Evolutionary conservation across 2,329 filamentous ascomycete genomes (phyloP).

Genomic region (Apiospora aurea): DNA sequence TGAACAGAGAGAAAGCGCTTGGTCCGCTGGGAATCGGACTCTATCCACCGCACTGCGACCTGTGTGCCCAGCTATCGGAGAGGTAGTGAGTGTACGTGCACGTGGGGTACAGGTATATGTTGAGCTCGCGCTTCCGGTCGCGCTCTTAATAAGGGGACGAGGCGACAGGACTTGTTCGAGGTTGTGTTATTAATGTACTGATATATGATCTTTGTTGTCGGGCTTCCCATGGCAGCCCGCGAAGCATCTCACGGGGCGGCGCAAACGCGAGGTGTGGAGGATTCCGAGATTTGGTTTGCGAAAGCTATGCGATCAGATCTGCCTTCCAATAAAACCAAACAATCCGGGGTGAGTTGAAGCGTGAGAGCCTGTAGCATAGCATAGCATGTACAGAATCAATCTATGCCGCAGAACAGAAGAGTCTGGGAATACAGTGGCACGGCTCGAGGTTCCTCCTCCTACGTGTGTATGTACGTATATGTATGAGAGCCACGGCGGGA

Average conservation of each 20-base stretch:
- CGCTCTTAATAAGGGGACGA: neutral
- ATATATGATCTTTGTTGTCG: neutral
- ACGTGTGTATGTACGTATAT: neutral
- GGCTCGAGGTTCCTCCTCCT: neutral
- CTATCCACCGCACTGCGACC: neutral
- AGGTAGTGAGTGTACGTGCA: conserved; percentile 15
- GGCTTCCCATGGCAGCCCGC: conserved; percentile 10
- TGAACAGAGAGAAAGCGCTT: neutral
- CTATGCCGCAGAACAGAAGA: neutral
- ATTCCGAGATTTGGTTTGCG: neutral
- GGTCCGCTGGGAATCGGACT: neutral
- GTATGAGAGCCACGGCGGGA: conserved; percentile 1
- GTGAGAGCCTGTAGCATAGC: neutral
- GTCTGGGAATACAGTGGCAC: neutral
- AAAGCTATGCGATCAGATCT: neutral
- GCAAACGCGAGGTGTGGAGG: neutral
- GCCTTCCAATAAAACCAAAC: neutral
- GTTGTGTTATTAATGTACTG: neutral
- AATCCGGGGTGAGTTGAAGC: neutral
- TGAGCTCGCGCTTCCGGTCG: neutral
- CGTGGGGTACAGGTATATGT: conserved; percentile 14
- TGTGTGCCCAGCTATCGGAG: neutral
- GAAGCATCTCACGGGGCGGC: neutral
- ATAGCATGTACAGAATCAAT: too few species aligned
- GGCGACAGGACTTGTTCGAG: neutral